Conservation (phyloP, 2,329 filamentous ascomycete species). For the Fusarium sp. region DNA sequence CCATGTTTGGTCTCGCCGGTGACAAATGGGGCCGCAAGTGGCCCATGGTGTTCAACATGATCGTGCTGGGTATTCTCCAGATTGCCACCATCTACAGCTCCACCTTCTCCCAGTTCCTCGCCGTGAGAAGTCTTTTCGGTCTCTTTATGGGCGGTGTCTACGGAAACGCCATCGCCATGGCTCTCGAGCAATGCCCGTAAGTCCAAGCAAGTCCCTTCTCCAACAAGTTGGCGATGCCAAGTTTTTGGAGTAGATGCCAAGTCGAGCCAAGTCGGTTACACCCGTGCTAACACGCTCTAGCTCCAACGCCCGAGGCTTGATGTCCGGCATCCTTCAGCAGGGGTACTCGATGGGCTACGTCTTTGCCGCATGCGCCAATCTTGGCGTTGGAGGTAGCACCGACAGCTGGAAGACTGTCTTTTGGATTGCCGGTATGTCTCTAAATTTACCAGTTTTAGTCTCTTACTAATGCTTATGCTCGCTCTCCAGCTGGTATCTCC, state of each 20-base stretch:
- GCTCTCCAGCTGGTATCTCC: conserved; percentile 66
- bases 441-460: not conserved
- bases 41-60: conserved; percentile 85
- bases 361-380: conserved; percentile 78
- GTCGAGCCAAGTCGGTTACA: conserved; percentile 9
- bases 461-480: not conserved
- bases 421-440: conserved; percentile 68
- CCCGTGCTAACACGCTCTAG: conserved; percentile 48
- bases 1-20: conserved; percentile 78
- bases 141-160: conserved; percentile 86
- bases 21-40: conserved; percentile 86
- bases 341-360: conserved; percentile 86
- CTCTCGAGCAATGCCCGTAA: conserved; percentile 76
- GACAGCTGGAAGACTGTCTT: conserved; percentile 81
- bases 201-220: conserved; percentile 42
- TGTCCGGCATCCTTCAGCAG: conserved; percentile 85
- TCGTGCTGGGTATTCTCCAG: conserved; percentile 73
- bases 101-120: conserved; percentile 80
- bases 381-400: conserved; percentile 72
- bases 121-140: conserved; percentile 77
- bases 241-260: conserved; percentile 31
- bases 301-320: conserved; percentile 76
- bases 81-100: conserved; percentile 80
- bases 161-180: conserved; percentile 82
- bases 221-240: conserved; percentile 3